Conservation (phyloP, 345 rosid species). For the Stellera chamaejasme region DNA sequence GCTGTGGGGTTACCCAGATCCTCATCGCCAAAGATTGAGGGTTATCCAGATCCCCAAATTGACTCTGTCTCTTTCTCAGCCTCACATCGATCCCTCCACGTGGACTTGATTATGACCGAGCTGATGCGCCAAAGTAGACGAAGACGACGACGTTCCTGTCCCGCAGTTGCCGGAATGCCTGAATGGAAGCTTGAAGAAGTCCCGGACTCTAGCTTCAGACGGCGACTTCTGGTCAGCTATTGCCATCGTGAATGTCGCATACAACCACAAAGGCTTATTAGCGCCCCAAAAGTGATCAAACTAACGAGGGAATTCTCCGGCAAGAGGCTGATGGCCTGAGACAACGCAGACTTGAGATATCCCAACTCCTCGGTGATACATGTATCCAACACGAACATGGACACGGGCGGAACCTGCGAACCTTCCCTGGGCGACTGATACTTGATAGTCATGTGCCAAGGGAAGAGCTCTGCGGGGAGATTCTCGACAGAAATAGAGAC, state of each 20-base stretch:
- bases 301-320: constrained; percentile 73
- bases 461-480: constrained; percentile 91
- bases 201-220: constrained; percentile 69
- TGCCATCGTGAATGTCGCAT: constrained; percentile 46
- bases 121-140: constrained; percentile 23
- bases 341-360: constrained; percentile 68
- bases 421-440: constrained; percentile 43
- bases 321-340: constrained; percentile 68
- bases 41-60: no score
- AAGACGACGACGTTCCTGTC: constrained; percentile 28
- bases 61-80: no score
- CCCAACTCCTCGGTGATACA: constrained; percentile 76
- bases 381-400: constrained; percentile 75
- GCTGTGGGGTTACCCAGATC: no score
- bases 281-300: constrained; percentile 68
- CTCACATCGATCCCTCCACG: constrained; percentile 57
- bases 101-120: constrained; percentile 30
- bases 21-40: no score
- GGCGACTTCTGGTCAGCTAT: constrained; percentile 50
- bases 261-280: constrained; percentile 23
- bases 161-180: constrained; percentile 27
- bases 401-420: constrained; percentile 47
- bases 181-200: constrained; percentile 76
- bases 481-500: constrained; percentile 62
- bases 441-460: constrained; percentile 78